Percentiles rank a stretch among this genome's conserved stretches.
Evolutionary conservation across 805 yeast genomes (phyloP).

Genomic region (Monosporozyma aquatica): DNA sequence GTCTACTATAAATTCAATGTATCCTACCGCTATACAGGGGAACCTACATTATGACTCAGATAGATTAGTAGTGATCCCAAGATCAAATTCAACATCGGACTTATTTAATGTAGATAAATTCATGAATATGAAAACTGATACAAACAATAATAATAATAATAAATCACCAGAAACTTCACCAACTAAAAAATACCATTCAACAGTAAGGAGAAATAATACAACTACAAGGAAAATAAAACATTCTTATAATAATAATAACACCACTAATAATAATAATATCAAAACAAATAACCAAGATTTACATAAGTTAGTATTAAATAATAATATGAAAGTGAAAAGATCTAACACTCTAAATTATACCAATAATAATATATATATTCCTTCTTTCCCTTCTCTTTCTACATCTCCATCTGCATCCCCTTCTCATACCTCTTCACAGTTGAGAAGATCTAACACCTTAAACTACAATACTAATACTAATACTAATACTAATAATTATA

Average conservation of each 20-base stretch:
- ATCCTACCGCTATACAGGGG: too few relatives aligned
- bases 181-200: not conserved
- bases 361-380: too few relatives aligned
- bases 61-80: slow-evolving; percentile 10
- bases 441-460: too few relatives aligned
- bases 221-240: not conserved
- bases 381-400: too few relatives aligned
- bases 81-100: slow-evolving; percentile 22
- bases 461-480: too few relatives aligned
- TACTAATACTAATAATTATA: too few relatives aligned
- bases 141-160: not conserved
- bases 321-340: not conserved
- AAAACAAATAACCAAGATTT: not conserved
- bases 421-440: too few relatives aligned
- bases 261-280: not conserved
- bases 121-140: slow-evolving; percentile 1
- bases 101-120: slow-evolving; percentile 11
- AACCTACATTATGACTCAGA: not conserved
- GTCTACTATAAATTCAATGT: too few relatives aligned
- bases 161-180: not conserved
- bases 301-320: not conserved
- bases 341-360: not conserved
- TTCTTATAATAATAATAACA: not conserved
- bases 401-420: too few relatives aligned
- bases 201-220: not conserved